A percentile compares a stretch with the other conserved stretches of the same genome.
These are phyloP conservation scores for Chamaecrista fasciculata DNA, from an alignment of 306 rosid species.

Conservation along the genomic window DNA sequence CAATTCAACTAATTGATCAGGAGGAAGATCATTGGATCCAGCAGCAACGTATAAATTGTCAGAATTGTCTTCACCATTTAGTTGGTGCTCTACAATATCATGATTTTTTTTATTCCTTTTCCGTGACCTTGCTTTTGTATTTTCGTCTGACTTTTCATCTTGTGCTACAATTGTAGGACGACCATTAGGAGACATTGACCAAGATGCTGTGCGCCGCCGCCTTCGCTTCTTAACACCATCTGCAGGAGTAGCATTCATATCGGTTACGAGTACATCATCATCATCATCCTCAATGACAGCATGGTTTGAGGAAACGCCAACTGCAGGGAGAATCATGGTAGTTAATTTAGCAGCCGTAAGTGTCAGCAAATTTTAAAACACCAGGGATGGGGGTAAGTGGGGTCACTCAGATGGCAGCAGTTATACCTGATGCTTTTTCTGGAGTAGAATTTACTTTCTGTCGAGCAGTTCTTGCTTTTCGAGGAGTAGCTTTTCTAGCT, in stretches of 20 bases:
- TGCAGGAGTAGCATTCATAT: slow-evolving; percentile 51
- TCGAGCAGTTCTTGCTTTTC: no score
- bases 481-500: no score
- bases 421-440: slow-evolving; percentile 1
- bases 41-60: slow-evolving; percentile 5
- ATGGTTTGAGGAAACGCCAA: slow-evolving; percentile 1
- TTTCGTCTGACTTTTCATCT: slow-evolving; percentile 29
- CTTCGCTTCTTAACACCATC: slow-evolving; percentile 62
- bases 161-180: slow-evolving; percentile 31
- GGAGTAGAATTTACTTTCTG: no score
- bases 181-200: slow-evolving; percentile 35
- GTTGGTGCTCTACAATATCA: slow-evolving; percentile 24
- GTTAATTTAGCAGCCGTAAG: slow-evolving; percentile 13
- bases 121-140: slow-evolving; percentile 21
- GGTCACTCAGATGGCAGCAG: not conserved
- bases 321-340: not conserved
- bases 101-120: slow-evolving; percentile 27
- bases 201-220: slow-evolving; percentile 44
- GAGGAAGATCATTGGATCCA: slow-evolving; percentile 34
- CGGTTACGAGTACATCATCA: slow-evolving; percentile 13
- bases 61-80: slow-evolving; percentile 15
- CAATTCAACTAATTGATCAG: slow-evolving; percentile 36
- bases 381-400: slow-evolving; percentile 18
- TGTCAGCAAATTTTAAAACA: slow-evolving; percentile 20
- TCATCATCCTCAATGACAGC: slow-evolving; percentile 11